Evolutionary conservation across 2,329 filamentous ascomycete species (phyloP).

Genomic region (Emergomyces orientalis): DNA sequence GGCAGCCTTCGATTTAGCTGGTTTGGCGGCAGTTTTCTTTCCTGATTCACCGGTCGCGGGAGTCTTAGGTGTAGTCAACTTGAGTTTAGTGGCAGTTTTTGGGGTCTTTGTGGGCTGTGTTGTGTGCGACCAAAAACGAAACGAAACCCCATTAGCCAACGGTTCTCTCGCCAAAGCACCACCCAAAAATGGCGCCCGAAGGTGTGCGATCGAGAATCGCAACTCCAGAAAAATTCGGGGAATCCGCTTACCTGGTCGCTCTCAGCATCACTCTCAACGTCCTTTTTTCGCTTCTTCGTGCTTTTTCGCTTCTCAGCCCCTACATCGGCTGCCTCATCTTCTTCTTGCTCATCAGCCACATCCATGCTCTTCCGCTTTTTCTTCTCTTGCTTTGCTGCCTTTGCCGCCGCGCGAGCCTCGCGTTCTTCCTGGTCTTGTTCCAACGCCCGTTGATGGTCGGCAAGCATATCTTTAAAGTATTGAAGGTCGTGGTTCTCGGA

Average conservation of each 20-base stretch:
- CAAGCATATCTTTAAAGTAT: slow-evolving; percentile 73
- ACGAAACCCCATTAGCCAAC: slow-evolving; percentile 12
- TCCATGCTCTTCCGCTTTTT: slow-evolving; percentile 39
- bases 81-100: slow-evolving; percentile 50
- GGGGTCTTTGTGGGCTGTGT: slow-evolving; percentile 53
- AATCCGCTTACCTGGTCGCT: slow-evolving; percentile 53
- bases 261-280: slow-evolving; percentile 56
- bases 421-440: slow-evolving; percentile 52
- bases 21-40: slow-evolving; percentile 46
- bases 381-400: slow-evolving; percentile 46
- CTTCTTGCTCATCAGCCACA: slow-evolving; percentile 43
- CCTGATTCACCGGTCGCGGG: slow-evolving; percentile 35
- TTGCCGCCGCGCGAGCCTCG: slow-evolving; percentile 54
- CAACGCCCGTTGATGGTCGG: slow-evolving; percentile 47
- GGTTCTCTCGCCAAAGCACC: slow-evolving; percentile 3
- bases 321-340: slow-evolving; percentile 45
- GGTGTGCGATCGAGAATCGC: background rate
- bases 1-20: slow-evolving; percentile 46
- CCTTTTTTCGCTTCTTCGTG: slow-evolving; percentile 75
- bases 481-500: slow-evolving; percentile 66
- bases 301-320: slow-evolving; percentile 46
- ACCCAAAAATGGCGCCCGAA: slow-evolving; percentile 3
- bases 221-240: background rate
- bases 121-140: slow-evolving; percentile 9
- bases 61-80: slow-evolving; percentile 51